Evolutionary conservation across 1,284 basidiomycete species (phyloP), one percentile per base, ranked within the genome.

Genomic region (Rugosomyces carneus): DNA sequence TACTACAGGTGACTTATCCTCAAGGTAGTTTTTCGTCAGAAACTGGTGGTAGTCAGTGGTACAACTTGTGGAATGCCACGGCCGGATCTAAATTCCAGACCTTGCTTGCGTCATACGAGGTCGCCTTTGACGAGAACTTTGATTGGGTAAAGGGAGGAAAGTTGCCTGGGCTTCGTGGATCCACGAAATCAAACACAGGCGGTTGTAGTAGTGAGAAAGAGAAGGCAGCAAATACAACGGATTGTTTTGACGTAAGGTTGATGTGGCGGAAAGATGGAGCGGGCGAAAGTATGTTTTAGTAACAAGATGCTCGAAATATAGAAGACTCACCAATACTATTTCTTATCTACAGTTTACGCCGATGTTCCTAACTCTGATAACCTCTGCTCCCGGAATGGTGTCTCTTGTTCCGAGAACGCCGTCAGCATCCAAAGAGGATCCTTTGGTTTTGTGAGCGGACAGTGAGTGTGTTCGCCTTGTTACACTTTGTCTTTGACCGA

Each of bases 131-230:
- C 51, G 48, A 64, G 0, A 64, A 63, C 50, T 86, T 85, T 56
- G 71, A 85, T 53, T 88, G 79, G 75, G 82, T 82, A n/a, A 73
- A 76, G 54, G 84, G 79, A 19, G 84, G 84, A 18, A 86, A 87
- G 62, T 67, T 87, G 8, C 84, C 84, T 0, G 85, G 84, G 2
- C 59, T 87, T 27, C 51, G 51, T n/a, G 51, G 51, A 11, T 53
- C 51, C 9, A 50, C 51, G 11, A 50, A 53, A 41, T 53, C 51
- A 4, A 53, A 53, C 23, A 41, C 50, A 29, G 49, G 42, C 58
- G 70, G 74, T 56, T 86, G 84, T 59, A 80, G 77, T 45, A 83
- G 82, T 21, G 84, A 83, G n/a, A 53, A 50, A 27, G 47, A 48
- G 11, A 75, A 77, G 48, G 60, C 81, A 42, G 61, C 72, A 1